Evolutionary conservation across 2,329 filamentous ascomycete genomes (phyloP).

Genomic region (Fusarium bactridioides): DNA sequence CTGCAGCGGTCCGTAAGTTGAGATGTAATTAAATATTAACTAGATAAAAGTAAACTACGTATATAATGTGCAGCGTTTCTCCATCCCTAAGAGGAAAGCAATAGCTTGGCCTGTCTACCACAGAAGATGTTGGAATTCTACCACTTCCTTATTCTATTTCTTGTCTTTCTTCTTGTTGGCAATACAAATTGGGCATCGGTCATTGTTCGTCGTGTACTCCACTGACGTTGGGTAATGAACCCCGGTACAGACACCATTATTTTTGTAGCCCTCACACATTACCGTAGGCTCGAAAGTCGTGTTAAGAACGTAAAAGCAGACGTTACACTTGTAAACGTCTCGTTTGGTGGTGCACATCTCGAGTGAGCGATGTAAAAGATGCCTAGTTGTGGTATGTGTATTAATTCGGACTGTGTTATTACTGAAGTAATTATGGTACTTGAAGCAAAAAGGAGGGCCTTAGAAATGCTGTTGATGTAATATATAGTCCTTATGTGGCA

Average conservation of each 20-base stretch:
- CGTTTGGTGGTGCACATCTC: neutral
- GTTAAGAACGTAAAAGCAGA: neutral
- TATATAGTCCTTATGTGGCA: neutral
- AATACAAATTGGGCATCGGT: neutral
- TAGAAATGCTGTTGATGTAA: accelerated
- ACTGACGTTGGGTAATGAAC: neutral
- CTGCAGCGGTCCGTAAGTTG: accelerated
- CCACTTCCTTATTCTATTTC: neutral
- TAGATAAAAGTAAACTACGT: neutral
- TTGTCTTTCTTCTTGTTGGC: neutral
- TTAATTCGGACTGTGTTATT: neutral
- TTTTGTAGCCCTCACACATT: neutral
- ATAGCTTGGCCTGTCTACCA: neutral
- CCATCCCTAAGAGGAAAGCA: neutral
- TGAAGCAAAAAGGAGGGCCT: accelerated
- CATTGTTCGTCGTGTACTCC: neutral
- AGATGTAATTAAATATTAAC: neutral
- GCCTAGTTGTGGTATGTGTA: accelerated
- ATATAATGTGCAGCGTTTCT: neutral
- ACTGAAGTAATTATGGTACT: accelerated
- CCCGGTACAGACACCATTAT: neutral
- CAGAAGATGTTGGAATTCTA: accelerated
- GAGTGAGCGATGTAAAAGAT: no score
- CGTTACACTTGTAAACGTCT: neutral
- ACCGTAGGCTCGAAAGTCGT: neutral